These are phyloP conservation scores for Babesia ovata DNA, from an alignment of 169 alveolate genomes.

Conservation along the genomic window DNA sequence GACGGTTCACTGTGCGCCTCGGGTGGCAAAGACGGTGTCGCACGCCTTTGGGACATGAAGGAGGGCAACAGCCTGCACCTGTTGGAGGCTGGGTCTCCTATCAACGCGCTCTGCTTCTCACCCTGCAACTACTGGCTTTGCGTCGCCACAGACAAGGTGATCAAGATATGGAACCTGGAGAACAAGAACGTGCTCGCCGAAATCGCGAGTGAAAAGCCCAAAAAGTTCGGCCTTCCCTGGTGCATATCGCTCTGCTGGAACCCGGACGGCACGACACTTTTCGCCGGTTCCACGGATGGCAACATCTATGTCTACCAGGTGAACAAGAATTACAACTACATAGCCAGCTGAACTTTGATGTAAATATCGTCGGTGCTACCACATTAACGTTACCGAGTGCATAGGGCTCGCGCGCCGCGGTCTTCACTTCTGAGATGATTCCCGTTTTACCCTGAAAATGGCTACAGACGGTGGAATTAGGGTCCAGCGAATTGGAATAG, in stretches of 20 bases:
- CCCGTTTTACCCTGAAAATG: constrained; percentile 15
- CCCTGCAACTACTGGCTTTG: constrained; percentile 95
- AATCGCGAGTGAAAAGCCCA: constrained; percentile 85
- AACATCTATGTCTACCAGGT: constrained; percentile 89
- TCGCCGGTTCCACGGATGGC: constrained; percentile 92
- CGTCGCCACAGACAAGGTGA: constrained; percentile 93
- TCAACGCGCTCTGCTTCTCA: constrained; percentile 93
- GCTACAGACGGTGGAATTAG: constrained; percentile 33
- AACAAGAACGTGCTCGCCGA: constrained; percentile 90
- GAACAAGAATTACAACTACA: constrained; percentile 67
- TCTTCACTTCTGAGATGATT: not conserved
- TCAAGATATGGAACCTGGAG: constrained; percentile 93
- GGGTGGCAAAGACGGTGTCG: constrained; percentile 98
- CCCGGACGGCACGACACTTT: constrained; percentile 90
- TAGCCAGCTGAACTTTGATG: constrained; percentile 36
- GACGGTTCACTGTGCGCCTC: constrained; percentile 97
- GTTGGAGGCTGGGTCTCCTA: constrained; percentile 90
- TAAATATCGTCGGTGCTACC: not conserved
- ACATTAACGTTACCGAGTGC: not conserved
- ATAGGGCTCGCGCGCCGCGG: constrained; percentile 14
- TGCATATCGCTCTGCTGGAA: constrained; percentile 93
- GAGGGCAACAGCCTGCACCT: constrained; percentile 94
- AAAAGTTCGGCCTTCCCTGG: constrained; percentile 92
- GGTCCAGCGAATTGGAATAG: constrained; percentile 54
- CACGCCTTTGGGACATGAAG: constrained; percentile 94